Evolutionary conservation across 2,329 filamentous ascomycete genomes (phyloP), one percentile per base, ranked within the genome.

Genomic region (Cladophialophora chaetospira): DNA sequence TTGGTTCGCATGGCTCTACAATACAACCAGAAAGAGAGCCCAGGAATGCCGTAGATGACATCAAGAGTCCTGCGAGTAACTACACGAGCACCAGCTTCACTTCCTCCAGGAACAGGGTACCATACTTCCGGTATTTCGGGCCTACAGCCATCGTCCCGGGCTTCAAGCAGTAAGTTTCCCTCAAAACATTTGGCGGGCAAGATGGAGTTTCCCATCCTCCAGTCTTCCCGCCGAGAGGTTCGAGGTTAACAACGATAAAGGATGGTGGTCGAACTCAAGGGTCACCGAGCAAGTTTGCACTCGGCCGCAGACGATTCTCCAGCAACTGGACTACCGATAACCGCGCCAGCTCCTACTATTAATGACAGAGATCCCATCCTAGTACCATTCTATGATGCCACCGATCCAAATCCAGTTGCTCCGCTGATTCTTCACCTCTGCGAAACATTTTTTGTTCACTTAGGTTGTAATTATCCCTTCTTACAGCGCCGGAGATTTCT

Each of bases 101-200:
- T 3, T 53, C 61, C 10, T 46, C 64, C 71, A 82, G 69, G 77
- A 82, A 88, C 67, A 82, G 87, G 52, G 89, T 96, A 62, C 91
- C 91, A 0, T 96, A 94, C 70, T 96, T 96, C 67, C 81, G 91
- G 58, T 96, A 94, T 72, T 94, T 96, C 69, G 91, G 91, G 0
- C 89, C 90, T 0, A 96, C 91, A 1, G 91, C 91, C 61, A 96
- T 96, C 67, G 89, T 94, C 50, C 91, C 91, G 1, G 91, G 91
- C 19, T 95, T 91, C 75, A 95, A 95, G 72, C 90, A 95, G n/a
- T n/a, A n/a, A n/a, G n/a, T n/a, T n/a, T n/a, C n/a, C n/a, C n/a
- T n/a, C n/a, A n/a, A n/a, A n/a, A n/a, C n/a, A n/a, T n/a, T n/a
- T n/a, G n/a, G n/a, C n/a, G 71, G 95, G 95, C 89, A 13, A 13